Percentiles rank a stretch among this genome's conserved stretches.
These are phyloP conservation scores for Neurospora pannonica DNA, from an alignment of 495 filamentous ascomycete species.

Conservation along the genomic window DNA sequence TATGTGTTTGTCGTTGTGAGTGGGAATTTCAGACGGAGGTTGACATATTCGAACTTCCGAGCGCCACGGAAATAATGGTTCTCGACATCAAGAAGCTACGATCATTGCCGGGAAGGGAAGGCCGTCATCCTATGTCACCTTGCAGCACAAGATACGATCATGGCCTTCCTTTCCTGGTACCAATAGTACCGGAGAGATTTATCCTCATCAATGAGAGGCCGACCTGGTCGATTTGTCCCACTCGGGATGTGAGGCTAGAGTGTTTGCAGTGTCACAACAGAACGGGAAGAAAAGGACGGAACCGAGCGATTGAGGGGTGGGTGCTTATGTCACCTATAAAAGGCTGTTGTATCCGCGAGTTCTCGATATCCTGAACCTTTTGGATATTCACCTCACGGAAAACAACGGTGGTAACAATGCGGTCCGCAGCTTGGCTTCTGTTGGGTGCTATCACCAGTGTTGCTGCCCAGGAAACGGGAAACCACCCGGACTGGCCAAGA, in stretches of 20 bases:
- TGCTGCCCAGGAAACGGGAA: slow-evolving; percentile 24
- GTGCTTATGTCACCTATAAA: neutral
- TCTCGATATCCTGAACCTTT: neutral
- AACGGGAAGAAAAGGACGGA: neutral
- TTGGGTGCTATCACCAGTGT: neutral
- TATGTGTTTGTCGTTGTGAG: neutral
- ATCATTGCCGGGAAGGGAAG: neutral
- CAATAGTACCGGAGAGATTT: neutral
- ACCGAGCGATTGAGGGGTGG: neutral
- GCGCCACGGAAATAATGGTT: neutral
- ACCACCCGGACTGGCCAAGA: slow-evolving; percentile 36
- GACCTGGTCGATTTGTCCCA: neutral
- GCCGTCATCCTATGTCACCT: neutral
- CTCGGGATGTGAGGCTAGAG: neutral
- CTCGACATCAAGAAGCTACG: neutral
- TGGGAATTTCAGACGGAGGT: neutral
- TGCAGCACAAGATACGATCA: neutral
- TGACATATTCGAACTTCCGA: neutral
- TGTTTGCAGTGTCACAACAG: neutral
- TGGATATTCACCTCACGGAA: neutral
- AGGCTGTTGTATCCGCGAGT: neutral
- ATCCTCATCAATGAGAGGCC: neutral
- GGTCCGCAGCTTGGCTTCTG: neutral
- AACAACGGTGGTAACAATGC: neutral
- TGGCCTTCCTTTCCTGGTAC: neutral